These are phyloP conservation scores for Filobasidium wieringae DNA, from an alignment of 768 basidiomycete species.

Conservation along the genomic window DNA sequence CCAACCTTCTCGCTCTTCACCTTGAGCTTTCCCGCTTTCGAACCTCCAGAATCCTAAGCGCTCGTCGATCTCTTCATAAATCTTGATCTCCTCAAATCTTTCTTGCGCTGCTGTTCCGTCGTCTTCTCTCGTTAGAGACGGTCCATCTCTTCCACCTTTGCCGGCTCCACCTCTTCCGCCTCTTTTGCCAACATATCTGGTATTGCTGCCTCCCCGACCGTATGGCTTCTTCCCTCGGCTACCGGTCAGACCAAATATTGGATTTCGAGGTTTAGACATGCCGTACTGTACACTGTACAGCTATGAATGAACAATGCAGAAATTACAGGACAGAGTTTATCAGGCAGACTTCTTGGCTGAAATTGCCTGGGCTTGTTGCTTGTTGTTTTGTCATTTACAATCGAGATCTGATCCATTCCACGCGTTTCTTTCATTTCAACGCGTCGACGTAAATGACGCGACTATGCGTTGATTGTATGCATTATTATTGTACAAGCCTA, in stretches of 20 bases:
- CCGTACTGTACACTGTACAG: too few species aligned
- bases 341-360: too few species aligned
- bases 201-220: slow-evolving; percentile 23
- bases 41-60: slow-evolving; percentile 75
- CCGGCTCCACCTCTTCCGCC: slow-evolving; percentile 46
- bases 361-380: too few species aligned
- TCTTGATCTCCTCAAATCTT: slow-evolving; percentile 63
- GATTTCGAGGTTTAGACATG: slow-evolving; percentile 9
- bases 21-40: slow-evolving; percentile 50
- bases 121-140: slow-evolving; percentile 43
- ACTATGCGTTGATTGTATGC: too few species aligned
- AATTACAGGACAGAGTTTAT: too few species aligned
- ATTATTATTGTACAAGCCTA: too few species aligned
- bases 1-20: slow-evolving; percentile 72
- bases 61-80: slow-evolving; percentile 81
- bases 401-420: too few species aligned
- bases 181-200: slow-evolving; percentile 36
- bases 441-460: too few species aligned
- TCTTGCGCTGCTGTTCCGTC: slow-evolving; percentile 81
- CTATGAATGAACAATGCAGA: too few species aligned
- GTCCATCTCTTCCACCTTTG: slow-evolving; percentile 25
- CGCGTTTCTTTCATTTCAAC: too few species aligned
- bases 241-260: slow-evolving; percentile 24
- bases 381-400: too few species aligned
- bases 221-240: slow-evolving; percentile 18